Percentiles rank a stretch among this genome's conserved stretches.
These are phyloP conservation scores for Ceratocystis eucalypticola DNA, from an alignment of 2,329 filamentous ascomycete species.

Conservation along the genomic window DNA sequence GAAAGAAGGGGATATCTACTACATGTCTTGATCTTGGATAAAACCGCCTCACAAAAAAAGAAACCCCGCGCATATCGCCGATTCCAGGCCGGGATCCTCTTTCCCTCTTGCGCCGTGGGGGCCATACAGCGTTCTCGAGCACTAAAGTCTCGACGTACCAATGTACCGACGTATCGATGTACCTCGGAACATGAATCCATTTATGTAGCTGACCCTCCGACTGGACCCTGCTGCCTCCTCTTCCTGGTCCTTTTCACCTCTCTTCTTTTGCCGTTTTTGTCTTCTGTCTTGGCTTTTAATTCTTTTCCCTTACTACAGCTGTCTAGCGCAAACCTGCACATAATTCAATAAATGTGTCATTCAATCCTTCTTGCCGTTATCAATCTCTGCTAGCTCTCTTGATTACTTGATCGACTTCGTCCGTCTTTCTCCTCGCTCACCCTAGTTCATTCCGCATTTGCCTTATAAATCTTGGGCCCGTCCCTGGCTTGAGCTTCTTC, in stretches of 20 bases:
- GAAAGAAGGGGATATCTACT: neutral
- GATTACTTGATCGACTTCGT: neutral
- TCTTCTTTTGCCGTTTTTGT: slow-evolving; percentile 3
- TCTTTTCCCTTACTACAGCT: neutral
- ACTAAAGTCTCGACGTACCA: too few species aligned
- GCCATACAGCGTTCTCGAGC: too few species aligned
- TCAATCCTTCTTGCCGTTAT: neutral
- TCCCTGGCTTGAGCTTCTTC: neutral
- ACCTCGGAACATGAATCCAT: neutral
- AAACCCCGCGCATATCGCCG: neutral
- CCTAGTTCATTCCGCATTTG: neutral
- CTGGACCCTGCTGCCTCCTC: neutral
- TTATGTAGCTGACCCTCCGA: neutral
- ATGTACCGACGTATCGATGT: neutral
- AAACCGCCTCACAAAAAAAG: neutral
- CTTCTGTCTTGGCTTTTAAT: neutral
- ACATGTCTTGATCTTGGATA: neutral
- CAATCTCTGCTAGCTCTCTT: neutral
- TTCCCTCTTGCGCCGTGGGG: too few species aligned
- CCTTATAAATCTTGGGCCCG: neutral
- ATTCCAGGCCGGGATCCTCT: too few species aligned
- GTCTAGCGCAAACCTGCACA: neutral
- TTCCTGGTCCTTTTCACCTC: neutral
- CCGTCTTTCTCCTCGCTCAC: neutral
- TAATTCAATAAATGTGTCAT: neutral